These are phyloP conservation scores for Pichia sp. DNA, from an alignment of 1,139 yeast genomes.

Conservation along the genomic window DNA sequence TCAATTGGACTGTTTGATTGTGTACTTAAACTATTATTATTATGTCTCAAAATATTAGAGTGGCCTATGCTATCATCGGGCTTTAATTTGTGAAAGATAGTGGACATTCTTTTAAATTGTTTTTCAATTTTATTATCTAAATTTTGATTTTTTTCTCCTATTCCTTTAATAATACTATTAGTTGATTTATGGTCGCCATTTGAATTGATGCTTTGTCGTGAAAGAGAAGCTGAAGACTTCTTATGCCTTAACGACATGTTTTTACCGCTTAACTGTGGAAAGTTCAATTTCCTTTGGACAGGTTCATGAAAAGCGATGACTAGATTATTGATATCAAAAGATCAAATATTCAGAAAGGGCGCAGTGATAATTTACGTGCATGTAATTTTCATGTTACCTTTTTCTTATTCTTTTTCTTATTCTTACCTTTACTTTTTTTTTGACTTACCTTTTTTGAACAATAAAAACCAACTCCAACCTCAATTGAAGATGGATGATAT, in stretches of 20 bases:
- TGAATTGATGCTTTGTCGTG: constrained; percentile 6
- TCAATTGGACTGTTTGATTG: constrained; percentile 1
- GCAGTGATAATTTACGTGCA: no score
- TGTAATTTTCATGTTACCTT: no score
- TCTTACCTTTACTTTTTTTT: no score
- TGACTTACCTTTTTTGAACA: no score
- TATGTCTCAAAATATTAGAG: not conserved
- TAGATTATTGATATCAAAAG: no score
- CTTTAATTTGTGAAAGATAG: constrained; percentile 9
- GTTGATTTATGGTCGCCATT: not conserved
- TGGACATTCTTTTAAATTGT: constrained; percentile 10
- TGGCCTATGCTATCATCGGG: constrained; percentile 4
- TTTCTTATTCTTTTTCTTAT: no score
- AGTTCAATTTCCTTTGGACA: not conserved
- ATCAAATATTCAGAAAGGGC: no score
- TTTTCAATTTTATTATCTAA: constrained; percentile 9
- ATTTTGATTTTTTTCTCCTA: not conserved
- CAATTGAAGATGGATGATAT: constrained; percentile 1
- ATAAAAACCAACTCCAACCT: not conserved
- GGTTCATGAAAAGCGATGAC: no score
- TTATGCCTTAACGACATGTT: constrained; percentile 9
- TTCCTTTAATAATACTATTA: not conserved
- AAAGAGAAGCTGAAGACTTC: constrained; percentile 10
- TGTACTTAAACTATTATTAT: not conserved
- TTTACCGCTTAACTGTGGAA: not conserved